A percentile compares a stretch with the other conserved stretches of the same genome.
phyloP scores from a whole-genome alignment of 2,329 filamentous ascomycete genomes.

The Fusarium torreyae region DNA sequence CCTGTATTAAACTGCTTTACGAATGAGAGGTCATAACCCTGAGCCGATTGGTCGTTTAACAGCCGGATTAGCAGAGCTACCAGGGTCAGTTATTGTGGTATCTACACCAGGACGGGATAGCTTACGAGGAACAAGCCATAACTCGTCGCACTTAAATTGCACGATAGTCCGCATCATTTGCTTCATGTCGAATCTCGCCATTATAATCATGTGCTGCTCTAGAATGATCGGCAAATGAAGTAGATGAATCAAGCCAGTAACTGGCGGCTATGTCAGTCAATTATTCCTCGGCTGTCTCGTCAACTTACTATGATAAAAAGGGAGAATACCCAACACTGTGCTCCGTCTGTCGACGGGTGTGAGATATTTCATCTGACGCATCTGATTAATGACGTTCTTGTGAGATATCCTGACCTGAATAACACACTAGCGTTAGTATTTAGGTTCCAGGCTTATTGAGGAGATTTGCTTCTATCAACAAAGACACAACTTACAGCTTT shows the following conservation, averaged over 20 bases:
- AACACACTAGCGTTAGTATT: not conserved
- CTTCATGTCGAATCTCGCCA: not conserved
- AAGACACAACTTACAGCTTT: not conserved
- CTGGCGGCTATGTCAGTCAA: not conserved
- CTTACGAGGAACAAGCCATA: not conserved
- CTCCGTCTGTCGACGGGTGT: not conserved
- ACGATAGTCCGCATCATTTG: not conserved
- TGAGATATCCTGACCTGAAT: not conserved
- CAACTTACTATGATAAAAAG: not conserved
- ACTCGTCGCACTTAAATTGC: not conserved
- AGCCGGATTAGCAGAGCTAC: not conserved
- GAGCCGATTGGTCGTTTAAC: not conserved
- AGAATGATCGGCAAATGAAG: not conserved
- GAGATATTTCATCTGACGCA: not conserved
- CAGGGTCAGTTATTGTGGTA: fast-evolving
- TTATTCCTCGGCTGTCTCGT: fast-evolving
- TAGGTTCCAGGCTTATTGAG: too few species aligned
- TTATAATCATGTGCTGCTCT: not conserved
- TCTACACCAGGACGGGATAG: fast-evolving
- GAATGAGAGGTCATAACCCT: not conserved
- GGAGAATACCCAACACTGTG: not conserved
- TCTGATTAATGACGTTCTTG: not conserved
- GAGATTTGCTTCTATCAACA: too few species aligned
- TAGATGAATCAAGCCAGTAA: not conserved
- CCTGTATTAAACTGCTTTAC: not conserved